These are phyloP conservation scores for Fragilaria crotonensis DNA, from an alignment of 108 stramenopile species.

Conservation along the genomic window DNA sequence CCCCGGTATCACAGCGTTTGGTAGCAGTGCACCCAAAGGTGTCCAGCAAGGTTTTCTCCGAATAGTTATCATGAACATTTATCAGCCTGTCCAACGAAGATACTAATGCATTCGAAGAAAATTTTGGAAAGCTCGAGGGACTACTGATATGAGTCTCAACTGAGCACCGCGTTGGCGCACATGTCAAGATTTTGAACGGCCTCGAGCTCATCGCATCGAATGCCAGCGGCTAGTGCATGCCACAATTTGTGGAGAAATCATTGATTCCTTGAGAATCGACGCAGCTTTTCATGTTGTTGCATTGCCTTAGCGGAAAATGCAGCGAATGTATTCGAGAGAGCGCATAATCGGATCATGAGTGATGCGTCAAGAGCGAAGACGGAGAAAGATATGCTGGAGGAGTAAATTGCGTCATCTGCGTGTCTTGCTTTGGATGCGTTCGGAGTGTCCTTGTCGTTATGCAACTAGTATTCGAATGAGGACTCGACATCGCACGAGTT, in stretches of 20 bases:
- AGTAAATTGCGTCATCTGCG: not conserved
- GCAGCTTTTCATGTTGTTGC: slow-evolving; percentile 15
- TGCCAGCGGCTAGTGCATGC: slow-evolving; percentile 35
- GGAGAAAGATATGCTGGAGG: not conserved
- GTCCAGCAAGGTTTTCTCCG: no score
- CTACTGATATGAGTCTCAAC: slow-evolving; percentile 38
- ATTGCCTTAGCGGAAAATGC: slow-evolving; percentile 52
- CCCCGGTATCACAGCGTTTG: no score
- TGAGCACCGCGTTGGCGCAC: not conserved
- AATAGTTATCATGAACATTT: no score
- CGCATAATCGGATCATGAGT: slow-evolving; percentile 47
- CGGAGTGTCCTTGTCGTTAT: slow-evolving; percentile 41
- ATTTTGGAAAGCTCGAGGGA: slow-evolving; percentile 26
- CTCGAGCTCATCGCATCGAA: slow-evolving; percentile 45
- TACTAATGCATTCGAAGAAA: not conserved
- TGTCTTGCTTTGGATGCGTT: slow-evolving; percentile 46
- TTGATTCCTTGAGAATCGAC: not conserved
- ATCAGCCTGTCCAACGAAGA: no score
- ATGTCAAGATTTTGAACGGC: not conserved
- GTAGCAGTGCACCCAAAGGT: no score
- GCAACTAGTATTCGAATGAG: slow-evolving; percentile 22
- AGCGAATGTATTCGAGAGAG: slow-evolving; percentile 39
- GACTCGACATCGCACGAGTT: slow-evolving; percentile 64
- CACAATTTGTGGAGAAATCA: not conserved
- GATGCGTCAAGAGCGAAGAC: slow-evolving; percentile 57